Conservation (phyloP, 179 eudicot genomes). For the Silene vulgaris region DNA sequence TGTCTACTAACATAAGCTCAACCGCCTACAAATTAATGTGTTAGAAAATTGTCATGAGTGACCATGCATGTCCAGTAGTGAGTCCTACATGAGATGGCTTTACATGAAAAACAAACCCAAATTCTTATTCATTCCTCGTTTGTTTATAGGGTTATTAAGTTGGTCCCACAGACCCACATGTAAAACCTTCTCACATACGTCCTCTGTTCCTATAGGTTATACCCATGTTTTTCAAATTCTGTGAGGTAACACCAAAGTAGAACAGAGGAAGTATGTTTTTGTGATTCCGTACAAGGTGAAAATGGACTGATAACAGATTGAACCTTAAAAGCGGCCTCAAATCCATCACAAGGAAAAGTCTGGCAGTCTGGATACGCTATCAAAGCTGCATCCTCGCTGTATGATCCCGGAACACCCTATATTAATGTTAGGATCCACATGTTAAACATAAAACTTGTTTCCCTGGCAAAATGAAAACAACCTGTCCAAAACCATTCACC, state of each 20-base stretch:
- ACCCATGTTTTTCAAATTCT: too few relatives aligned
- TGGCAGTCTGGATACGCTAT: conserved; percentile 80
- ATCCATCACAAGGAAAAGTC: conserved; percentile 87
- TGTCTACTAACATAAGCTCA: conserved; percentile 91
- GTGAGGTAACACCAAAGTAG: too few relatives aligned
- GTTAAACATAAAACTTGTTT: conserved; percentile 12
- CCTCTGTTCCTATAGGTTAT: too few relatives aligned
- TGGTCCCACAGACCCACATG: not conserved
- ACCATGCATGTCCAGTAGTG: not conserved
- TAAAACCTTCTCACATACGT: too few relatives aligned
- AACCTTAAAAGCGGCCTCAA: conserved; percentile 81
- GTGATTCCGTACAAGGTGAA: conserved; percentile 11
- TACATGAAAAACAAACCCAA: not conserved
- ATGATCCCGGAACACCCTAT: conserved; percentile 91
- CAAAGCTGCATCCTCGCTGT: conserved; percentile 84
- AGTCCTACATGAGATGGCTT: not conserved
- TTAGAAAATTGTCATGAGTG: conserved; percentile 14
- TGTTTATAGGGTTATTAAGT: too few relatives aligned
- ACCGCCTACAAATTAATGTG: conserved; percentile 59
- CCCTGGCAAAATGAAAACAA: conserved; percentile 4
- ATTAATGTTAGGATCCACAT: conserved; percentile 18
- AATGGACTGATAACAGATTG: not conserved
- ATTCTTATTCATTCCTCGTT: too few relatives aligned
- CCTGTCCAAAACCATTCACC: conserved; percentile 34
- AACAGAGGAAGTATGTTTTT: not conserved